phyloP scores from a whole-genome alignment of 1,284 basidiomycete genomes.

The Puccinia hordei region DNA sequence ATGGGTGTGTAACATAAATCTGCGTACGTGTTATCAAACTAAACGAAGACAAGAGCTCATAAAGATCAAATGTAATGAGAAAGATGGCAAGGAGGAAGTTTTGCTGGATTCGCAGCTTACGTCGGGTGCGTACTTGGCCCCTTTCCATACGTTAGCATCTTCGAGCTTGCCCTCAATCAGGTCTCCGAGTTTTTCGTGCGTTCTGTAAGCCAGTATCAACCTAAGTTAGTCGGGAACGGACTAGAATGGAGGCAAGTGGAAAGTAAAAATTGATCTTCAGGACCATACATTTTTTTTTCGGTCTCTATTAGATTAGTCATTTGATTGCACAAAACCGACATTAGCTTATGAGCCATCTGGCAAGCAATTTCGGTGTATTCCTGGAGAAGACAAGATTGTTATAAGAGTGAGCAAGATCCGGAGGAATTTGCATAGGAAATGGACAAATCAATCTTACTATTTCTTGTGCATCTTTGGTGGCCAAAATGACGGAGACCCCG shows the following conservation, averaged over 20 bases:
- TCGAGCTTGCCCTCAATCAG: slow-evolving; percentile 82
- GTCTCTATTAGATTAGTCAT: slow-evolving; percentile 87
- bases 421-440: not conserved
- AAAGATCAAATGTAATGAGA: not conserved
- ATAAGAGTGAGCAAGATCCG: not conserved
- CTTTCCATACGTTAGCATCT: slow-evolving; percentile 67
- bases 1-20: slow-evolving; percentile 95
- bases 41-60: not conserved
- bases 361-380: slow-evolving; percentile 63
- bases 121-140: slow-evolving; percentile 65
- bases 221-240: not conserved
- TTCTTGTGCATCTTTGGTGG: slow-evolving; percentile 87
- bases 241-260: not conserved
- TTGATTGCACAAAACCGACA: slow-evolving; percentile 83
- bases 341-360: slow-evolving; percentile 78
- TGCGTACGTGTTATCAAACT: slow-evolving; percentile 75
- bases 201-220: slow-evolving; percentile 54
- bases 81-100: not conserved
- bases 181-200: slow-evolving; percentile 79
- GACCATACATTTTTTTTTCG: slow-evolving; percentile 68
- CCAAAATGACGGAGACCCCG: slow-evolving; percentile 76
- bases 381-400: not conserved
- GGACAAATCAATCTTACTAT: slow-evolving; percentile 38
- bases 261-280: not conserved
- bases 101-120: slow-evolving; percentile 20